These are phyloP conservation scores for Epichloe scottii DNA, from an alignment of 2,329 filamentous ascomycete genomes.

Conservation along the genomic window DNA sequence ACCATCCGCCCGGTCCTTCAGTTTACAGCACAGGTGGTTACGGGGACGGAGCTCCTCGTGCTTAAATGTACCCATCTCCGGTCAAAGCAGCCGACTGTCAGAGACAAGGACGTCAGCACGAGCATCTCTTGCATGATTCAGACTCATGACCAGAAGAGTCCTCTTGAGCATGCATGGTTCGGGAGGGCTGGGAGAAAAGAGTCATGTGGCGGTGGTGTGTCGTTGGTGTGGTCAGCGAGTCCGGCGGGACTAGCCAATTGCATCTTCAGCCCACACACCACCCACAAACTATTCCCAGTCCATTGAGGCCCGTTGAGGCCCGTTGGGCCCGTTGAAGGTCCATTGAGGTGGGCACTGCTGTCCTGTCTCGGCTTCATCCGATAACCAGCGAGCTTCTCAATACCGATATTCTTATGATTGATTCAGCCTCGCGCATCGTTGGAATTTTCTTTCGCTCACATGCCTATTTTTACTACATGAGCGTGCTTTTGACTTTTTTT, in stretches of 20 bases:
- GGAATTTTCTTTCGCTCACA: neutral
- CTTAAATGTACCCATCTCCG: slow-evolving; percentile 14
- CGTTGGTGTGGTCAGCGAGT: neutral
- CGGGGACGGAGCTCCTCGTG: slow-evolving; percentile 28
- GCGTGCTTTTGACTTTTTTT: neutral
- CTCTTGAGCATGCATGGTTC: neutral
- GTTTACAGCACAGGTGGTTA: slow-evolving; percentile 32
- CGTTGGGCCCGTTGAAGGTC: too few relatives aligned
- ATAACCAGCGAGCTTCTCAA: too few relatives aligned
- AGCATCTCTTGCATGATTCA: too few relatives aligned
- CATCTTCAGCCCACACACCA: neutral
- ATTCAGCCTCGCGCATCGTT: neutral
- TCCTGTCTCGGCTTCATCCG: too few relatives aligned
- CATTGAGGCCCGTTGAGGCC: too few relatives aligned
- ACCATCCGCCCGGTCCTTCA: slow-evolving; percentile 20
- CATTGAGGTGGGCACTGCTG: too few relatives aligned
- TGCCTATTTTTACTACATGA: neutral
- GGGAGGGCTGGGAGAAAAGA: neutral
- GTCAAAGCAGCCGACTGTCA: too few relatives aligned
- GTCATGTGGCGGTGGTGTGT: neutral
- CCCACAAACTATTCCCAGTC: neutral
- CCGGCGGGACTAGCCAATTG: neutral
- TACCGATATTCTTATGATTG: neutral
- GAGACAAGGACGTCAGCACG: too few relatives aligned
- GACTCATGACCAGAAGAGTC: too few relatives aligned